Evolutionary conservation across 352 stramenopile genomes (phyloP), one percentile per base, ranked within the genome.

Genomic region (Phytophthora cryptogea): DNA sequence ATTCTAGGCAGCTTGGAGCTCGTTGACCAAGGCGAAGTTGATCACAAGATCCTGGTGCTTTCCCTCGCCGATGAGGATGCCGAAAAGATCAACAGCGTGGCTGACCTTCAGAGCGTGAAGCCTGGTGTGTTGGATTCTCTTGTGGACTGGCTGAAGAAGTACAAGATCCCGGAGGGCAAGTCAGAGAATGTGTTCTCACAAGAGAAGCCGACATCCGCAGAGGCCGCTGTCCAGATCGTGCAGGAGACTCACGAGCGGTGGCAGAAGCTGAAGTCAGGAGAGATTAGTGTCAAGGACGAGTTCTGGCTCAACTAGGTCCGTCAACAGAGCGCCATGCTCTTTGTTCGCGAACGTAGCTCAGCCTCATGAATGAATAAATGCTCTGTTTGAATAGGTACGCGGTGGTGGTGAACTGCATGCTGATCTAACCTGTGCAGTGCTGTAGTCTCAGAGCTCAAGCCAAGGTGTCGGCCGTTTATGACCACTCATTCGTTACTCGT

Each of bases 121-220:
- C 97, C 97, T 2, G 94, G 95, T 33, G 86, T 93, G 16, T 65
- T 98, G 17, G 89, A 90, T 17, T 68, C 76, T 7, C 69, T 99
- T 10, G 72, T 96, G 8, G 90, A 99, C 69, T 99, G 97, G 97
- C 79, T 99, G 33, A 98, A 97, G 60, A 96, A 96, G 48, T 99
- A 99, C 85, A 99, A 99, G 79, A 98, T 98, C n/a, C 91, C 90
- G 0, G 96, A 99, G 60, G 97, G 96, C 50, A 99, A 99, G 75
- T 73, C 80, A 7, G 86, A 92, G 57, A 99, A 99, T 66, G 68
- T 74, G 45, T 88, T 99, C 40, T 92, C 90, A 2, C 89, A 94
- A 47, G 69, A 95, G 41, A 63, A 64, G 32, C 79, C 85, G 6
- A 83, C 78, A 43, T 77, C 67, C 9, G 66, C 61, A 0, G 65